phyloP scores from a whole-genome alignment of 495 filamentous ascomycete species.

The Podospora australis region DNA sequence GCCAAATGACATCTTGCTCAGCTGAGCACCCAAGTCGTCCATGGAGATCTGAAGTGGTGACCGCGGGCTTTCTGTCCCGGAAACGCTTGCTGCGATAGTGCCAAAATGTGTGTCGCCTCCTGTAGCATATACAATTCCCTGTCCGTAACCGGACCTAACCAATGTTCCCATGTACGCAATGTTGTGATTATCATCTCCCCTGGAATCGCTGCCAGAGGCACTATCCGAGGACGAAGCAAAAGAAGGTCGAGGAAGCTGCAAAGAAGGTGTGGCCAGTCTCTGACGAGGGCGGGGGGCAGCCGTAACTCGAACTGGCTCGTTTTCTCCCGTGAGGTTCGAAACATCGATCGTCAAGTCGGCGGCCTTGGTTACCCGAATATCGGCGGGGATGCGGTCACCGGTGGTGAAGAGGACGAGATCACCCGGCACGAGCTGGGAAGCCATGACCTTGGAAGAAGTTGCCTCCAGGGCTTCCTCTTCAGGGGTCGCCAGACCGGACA shows the following conservation, averaged over 20 bases:
- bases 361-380: constrained; percentile 87
- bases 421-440: constrained; percentile 79
- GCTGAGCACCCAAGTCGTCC: constrained; percentile 87
- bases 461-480: constrained; percentile 56
- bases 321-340: constrained; percentile 95
- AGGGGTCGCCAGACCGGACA: constrained; percentile 32
- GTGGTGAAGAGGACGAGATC: constrained; percentile 91
- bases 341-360: constrained; percentile 88
- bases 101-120: constrained; percentile 92
- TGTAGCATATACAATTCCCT: constrained; percentile 91
- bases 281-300: constrained; percentile 61
- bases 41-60: constrained; percentile 94
- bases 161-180: constrained; percentile 98
- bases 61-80: constrained; percentile 88
- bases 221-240: constrained; percentile 17
- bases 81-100: constrained; percentile 85
- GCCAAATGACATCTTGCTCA: constrained; percentile 92
- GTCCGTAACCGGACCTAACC: constrained; percentile 91
- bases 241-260: constrained; percentile 34
- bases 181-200: constrained; percentile 46
- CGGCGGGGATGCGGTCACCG: constrained; percentile 92
- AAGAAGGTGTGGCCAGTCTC: constrained; percentile 18
- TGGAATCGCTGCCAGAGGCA: constrained; percentile 18
- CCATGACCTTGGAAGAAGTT: constrained; percentile 74
- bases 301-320: constrained; percentile 79